Evolutionary conservation across 805 yeast genomes (phyloP).

Genomic region (Cyberlindnera meyerae): DNA sequence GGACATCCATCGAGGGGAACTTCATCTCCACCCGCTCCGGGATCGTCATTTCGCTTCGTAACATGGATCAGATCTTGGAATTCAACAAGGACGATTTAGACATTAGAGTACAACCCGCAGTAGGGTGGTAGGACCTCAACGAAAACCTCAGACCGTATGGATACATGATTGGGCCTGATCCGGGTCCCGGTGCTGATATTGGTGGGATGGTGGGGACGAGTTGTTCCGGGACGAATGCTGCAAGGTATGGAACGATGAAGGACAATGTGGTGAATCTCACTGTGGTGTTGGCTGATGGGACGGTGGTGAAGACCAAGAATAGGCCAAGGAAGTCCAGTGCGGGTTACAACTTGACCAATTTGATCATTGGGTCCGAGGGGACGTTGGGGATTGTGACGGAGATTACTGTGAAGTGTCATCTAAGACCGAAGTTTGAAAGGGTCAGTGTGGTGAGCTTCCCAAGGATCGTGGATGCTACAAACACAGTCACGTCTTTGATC

Average conservation of each 20-base stretch:
- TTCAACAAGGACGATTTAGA: slow-evolving; percentile 63
- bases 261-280: slow-evolving; percentile 64
- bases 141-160: slow-evolving; percentile 42
- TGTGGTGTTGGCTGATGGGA: slow-evolving; percentile 75
- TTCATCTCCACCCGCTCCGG: slow-evolving; percentile 56
- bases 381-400: slow-evolving; percentile 74
- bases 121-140: slow-evolving; percentile 68
- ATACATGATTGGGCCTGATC: slow-evolving; percentile 66
- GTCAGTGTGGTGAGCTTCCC: slow-evolving; percentile 70
- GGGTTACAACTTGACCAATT: slow-evolving; percentile 67
- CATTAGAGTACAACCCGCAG: slow-evolving; percentile 67
- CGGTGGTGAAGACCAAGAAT: slow-evolving; percentile 61
- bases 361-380: slow-evolving; percentile 73
- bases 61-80: slow-evolving; percentile 51
- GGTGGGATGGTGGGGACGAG: slow-evolving; percentile 77
- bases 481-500: slow-evolving; percentile 55
- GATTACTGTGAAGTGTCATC: slow-evolving; percentile 64
- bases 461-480: slow-evolving; percentile 63
- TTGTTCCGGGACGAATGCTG: slow-evolving; percentile 76
- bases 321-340: slow-evolving; percentile 65
- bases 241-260: slow-evolving; percentile 74
- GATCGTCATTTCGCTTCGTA: slow-evolving; percentile 54
- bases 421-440: slow-evolving; percentile 56
- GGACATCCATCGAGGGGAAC: slow-evolving; percentile 64
- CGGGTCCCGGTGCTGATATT: slow-evolving; percentile 73